Evolutionary conservation across 768 basidiomycete genomes (phyloP).

Genomic region (Hericium rajendrae): DNA sequence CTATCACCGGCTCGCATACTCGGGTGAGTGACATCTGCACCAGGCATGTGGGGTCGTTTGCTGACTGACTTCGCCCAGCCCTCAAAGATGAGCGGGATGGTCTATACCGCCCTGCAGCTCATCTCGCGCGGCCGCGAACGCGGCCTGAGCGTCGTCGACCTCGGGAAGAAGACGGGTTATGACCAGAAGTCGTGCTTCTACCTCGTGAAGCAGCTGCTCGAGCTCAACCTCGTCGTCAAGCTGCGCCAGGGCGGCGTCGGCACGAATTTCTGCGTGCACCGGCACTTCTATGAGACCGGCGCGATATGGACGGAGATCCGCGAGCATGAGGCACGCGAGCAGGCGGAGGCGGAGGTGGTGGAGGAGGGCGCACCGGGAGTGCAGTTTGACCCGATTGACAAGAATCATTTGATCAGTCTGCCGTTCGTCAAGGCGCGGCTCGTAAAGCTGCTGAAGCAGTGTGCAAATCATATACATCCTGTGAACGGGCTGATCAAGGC

Average conservation of each 20-base stretch:
- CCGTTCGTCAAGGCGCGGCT: conserved; percentile 63
- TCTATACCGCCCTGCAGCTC: conserved; percentile 75
- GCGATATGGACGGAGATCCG: conserved; percentile 70
- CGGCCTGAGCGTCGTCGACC: conserved; percentile 69
- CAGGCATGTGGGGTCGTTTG: background rate
- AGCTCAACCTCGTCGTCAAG: conserved; percentile 67
- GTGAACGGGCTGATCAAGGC: conserved; percentile 70
- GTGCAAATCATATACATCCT: conserved; percentile 59
- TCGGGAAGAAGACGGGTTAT: conserved; percentile 71
- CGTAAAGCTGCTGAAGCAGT: conserved; percentile 59
- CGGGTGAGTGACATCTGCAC: conserved; percentile 38
- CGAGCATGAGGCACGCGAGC: conserved; percentile 45
- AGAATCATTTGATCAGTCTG: conserved; percentile 67
- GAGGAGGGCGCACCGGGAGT: conserved; percentile 23
- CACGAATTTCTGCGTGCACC: conserved; percentile 72
- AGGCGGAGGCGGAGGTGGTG: conserved; percentile 23
- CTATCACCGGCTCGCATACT: conserved; percentile 80
- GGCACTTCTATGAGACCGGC: conserved; percentile 71
- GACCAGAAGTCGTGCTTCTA: conserved; percentile 90
- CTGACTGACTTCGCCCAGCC: conserved; percentile 35
- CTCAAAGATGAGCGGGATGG: conserved; percentile 73
- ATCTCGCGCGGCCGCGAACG: conserved; percentile 73
- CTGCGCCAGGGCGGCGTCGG: conserved; percentile 71
- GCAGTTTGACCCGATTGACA: conserved; percentile 66
- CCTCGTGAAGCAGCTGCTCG: conserved; percentile 65